Base-by-base conservation (phyloP, 768 basidiomycete species). In the Trametes gibbosa region DNA sequence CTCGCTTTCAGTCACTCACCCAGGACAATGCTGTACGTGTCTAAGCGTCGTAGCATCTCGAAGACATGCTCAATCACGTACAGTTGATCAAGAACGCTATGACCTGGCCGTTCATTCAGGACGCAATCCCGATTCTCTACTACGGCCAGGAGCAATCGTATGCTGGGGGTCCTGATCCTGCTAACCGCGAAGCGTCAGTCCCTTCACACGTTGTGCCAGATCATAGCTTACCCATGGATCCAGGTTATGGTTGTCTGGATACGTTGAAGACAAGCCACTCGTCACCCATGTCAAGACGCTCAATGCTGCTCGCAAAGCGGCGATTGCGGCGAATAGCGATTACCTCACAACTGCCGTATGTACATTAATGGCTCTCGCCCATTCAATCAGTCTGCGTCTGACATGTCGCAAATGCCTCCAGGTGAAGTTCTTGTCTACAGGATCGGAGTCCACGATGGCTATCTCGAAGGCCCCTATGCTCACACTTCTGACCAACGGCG, bases 381-480 rank as follows among this genome's bases (percentile, higher is more conserved):
- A 27, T 35, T 6, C 23, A 19, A 21, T 12, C n/a, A n/a, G 19
- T 21, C 3, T 6, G 3, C 6, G 16, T n/a, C 50, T 50, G 34
- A 50, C 14, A 13, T 24, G 14, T 5, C 10, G 29, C n/a, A 34
- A 42, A 37, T 29, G 19, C 8, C 43, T 9, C 41, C 16, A 85
- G 81, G 74, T 79, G 65, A 71, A 74, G 50, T 81, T 84, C 66
- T 68, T 81, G 50, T 58, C 70, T 4, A 74, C 78, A 23, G 61
- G 74, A 32, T 69, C 76, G 32, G 59, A 72, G 4, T 72, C 76
- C 50, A 70, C 76, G 0, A 68, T 86, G 29, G 79, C 74, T 1
- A 67, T 85, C 35, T 83, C 75, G 39, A 86, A 86, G 63, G 76
- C 78, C 0, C 84, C 85, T 0, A 68, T 87, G 60, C 76, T 85